Percentiles rank a stretch among this genome's conserved stretches.
phyloP scores from a whole-genome alignment of 139 green algal genomes.

The Yamagishiella unicocca region DNA sequence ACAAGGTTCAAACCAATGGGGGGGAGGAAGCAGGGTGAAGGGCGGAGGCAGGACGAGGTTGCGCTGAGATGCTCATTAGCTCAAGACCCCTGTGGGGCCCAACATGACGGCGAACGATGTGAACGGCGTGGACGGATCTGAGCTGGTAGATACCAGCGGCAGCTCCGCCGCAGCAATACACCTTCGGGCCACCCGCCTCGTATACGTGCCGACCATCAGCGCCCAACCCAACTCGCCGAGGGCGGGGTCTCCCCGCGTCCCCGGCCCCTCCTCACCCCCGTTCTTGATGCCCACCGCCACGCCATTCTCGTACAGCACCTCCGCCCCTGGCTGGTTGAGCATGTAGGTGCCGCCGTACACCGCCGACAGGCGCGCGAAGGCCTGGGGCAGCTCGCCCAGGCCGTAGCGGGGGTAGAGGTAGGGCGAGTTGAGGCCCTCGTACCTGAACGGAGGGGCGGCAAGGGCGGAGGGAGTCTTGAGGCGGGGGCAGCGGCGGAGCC shows the following conservation, averaged over 20 bases:
- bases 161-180: too few species aligned
- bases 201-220: too few species aligned
- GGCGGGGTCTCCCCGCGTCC: too few species aligned
- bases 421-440: conserved; percentile 88
- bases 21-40: not conserved
- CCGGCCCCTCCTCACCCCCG: conserved; percentile 66
- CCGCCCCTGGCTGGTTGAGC: conserved; percentile 90
- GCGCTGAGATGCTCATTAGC: not conserved
- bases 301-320: conserved; percentile 89
- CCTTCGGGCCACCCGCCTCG: too few species aligned
- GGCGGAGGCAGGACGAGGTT: not conserved
- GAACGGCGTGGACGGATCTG: too few species aligned
- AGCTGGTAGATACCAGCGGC: too few species aligned
- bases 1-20: not conserved
- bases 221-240: too few species aligned
- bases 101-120: too few species aligned
- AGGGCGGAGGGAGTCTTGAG: not conserved
- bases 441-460: conserved; percentile 53
- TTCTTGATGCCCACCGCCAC: conserved; percentile 87
- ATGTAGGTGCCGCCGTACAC: conserved; percentile 99
- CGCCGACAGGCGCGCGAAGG: conserved; percentile 95
- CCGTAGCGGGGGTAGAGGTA: conserved; percentile 99
- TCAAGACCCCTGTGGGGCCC: too few species aligned
- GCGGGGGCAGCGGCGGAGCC: too few species aligned
- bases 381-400: conserved; percentile 86